phyloP scores from a whole-genome alignment of 1,284 basidiomycete species.

The Ustanciosporium gigantosporum region DNA sequence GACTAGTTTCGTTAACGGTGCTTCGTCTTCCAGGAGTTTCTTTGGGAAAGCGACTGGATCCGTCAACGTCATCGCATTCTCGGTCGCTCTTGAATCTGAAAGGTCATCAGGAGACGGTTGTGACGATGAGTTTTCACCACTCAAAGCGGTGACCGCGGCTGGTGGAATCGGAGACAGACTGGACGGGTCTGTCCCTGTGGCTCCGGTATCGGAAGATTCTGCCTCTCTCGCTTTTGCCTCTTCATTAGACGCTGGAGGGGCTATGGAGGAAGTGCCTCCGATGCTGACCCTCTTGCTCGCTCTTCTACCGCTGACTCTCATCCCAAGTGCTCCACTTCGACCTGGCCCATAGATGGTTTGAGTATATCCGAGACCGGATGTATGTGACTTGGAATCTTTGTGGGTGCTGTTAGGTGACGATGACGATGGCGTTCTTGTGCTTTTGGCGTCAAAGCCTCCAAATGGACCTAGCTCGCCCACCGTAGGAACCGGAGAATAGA shows the following conservation, averaged over 20 bases:
- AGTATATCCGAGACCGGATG: constrained; percentile 34
- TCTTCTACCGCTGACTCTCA: constrained; percentile 43
- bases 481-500: constrained; percentile 40
- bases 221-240: background rate
- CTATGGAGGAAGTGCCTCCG: constrained; percentile 8
- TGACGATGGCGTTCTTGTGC: background rate
- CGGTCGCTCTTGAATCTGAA: background rate
- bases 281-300: constrained; percentile 34
- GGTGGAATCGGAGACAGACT: background rate
- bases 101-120: background rate
- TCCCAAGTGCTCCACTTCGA: constrained; percentile 41
- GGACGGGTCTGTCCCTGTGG: background rate
- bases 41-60: background rate
- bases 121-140: background rate
- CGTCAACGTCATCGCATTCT: background rate
- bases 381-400: background rate
- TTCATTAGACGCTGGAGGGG: background rate
- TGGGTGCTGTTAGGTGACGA: background rate
- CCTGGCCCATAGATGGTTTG: constrained; percentile 52
- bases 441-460: constrained; percentile 4
- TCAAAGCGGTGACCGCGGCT: background rate
- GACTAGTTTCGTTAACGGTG: background rate
- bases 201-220: background rate
- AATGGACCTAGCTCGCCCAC: constrained; percentile 12
- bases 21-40: background rate